Percentiles rank a stretch among this genome's conserved stretches.
phyloP scores from a whole-genome alignment of 768 basidiomycete species.

The Cystobasidium tubakii region DNA sequence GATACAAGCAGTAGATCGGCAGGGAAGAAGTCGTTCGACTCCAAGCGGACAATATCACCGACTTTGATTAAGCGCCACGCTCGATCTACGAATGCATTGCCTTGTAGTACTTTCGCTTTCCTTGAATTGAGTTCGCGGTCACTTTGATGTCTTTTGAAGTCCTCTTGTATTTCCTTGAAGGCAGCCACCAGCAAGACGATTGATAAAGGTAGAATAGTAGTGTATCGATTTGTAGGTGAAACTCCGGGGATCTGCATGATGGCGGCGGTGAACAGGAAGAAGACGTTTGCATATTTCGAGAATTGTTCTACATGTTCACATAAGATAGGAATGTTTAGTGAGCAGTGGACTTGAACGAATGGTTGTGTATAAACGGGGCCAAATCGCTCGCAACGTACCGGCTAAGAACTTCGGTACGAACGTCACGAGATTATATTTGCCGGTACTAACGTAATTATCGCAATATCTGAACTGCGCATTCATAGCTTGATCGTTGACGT shows the following conservation, averaged over 20 bases:
- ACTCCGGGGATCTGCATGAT: constrained; percentile 98
- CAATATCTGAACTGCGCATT: constrained; percentile 61
- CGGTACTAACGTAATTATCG: constrained; percentile 82
- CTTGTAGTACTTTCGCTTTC: constrained; percentile 65
- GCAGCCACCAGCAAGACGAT: constrained; percentile 87
- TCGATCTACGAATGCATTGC: constrained; percentile 61
- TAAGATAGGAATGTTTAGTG: too few species aligned
- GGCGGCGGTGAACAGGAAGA: constrained; percentile 94
- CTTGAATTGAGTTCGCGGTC: constrained; percentile 86
- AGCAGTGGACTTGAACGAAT: too few species aligned
- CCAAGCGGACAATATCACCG: constrained; percentile 84
- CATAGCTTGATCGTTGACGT: constrained; percentile 67
- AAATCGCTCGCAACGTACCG: constrained; percentile 66
- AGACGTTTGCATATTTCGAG: constrained; percentile 83
- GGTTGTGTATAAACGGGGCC: too few species aligned
- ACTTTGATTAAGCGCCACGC: constrained; percentile 86
- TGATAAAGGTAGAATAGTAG: constrained; percentile 84
- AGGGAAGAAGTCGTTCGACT: constrained; percentile 88
- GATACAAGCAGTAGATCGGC: constrained; percentile 83
- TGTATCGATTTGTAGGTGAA: constrained; percentile 90
- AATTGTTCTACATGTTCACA: constrained; percentile 45
- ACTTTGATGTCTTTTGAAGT: constrained; percentile 94
- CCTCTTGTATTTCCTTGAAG: constrained; percentile 91
- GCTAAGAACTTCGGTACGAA: constrained; percentile 89
- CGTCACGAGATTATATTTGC: constrained; percentile 82